Conservation (phyloP, 371 early-diverging fungal species). For the Syncephalis plumigaleata region DNA sequence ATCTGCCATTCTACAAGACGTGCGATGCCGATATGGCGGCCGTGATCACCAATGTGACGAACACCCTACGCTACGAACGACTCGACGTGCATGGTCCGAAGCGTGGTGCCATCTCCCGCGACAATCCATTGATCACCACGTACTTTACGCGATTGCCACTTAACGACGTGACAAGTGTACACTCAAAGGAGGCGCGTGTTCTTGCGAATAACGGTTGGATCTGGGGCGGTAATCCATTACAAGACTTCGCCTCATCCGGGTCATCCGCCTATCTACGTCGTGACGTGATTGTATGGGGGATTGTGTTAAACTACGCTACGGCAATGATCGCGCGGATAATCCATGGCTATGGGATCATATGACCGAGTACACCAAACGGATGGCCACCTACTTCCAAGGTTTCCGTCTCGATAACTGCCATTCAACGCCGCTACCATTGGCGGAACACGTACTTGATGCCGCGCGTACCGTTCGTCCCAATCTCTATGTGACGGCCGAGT, state of each 20-base stretch:
- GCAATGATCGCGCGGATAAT: conserved; percentile 59
- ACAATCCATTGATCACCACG: conserved; percentile 68
- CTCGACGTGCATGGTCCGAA: conserved; percentile 52
- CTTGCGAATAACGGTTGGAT: conserved; percentile 98
- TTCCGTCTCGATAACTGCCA: conserved; percentile 98
- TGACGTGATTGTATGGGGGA: conserved; percentile 97
- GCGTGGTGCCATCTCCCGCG: conserved; percentile 23
- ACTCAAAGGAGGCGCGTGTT: conserved; percentile 34
- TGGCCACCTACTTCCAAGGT: conserved; percentile 83
- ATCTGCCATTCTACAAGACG: conserved; percentile 60
- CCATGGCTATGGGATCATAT: conserved; percentile 95
- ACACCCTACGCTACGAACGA: conserved; percentile 71
- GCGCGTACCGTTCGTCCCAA: conserved; percentile 75
- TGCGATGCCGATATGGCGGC: conserved; percentile 61
- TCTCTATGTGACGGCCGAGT: conserved; percentile 89
- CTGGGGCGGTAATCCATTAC: conserved; percentile 89
- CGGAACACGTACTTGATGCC: conserved; percentile 74
- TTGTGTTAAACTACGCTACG: conserved; percentile 94
- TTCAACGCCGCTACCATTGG: conserved; percentile 90
- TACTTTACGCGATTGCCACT: conserved; percentile 70
- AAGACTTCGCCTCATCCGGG: conserved; percentile 76
- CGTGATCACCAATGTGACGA: conserved; percentile 54
- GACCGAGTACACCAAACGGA: conserved; percentile 66
- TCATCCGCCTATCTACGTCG: conserved; percentile 80
- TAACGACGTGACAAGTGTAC: conserved; percentile 17